Conservation (phyloP, 176 grass and related monocot genomes). For the Oryza brachyantha region DNA sequence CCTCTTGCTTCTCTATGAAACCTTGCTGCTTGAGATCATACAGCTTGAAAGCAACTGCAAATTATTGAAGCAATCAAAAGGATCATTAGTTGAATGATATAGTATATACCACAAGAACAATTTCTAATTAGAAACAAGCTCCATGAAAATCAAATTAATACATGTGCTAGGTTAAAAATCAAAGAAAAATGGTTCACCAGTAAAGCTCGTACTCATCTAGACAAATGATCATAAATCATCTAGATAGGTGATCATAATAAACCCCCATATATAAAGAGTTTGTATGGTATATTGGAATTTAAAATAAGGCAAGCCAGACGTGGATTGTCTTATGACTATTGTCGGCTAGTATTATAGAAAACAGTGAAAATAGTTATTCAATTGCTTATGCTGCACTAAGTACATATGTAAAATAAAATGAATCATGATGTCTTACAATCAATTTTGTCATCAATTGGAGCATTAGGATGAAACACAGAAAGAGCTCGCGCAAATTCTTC, state of each 20-base stretch:
- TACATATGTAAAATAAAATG: neutral
- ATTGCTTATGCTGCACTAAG: neutral
- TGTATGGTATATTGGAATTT: neutral
- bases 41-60: conserved; percentile 89
- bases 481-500: conserved; percentile 83
- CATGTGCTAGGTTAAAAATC: neutral
- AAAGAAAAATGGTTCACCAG: neutral
- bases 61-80: conserved; percentile 29
- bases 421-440: conserved; percentile 55
- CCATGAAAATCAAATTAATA: neutral
- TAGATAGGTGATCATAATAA: neutral
- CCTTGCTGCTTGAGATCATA: conserved; percentile 98
- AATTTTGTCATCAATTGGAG: conserved; percentile 67
- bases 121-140: neutral
- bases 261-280: neutral
- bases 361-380: neutral
- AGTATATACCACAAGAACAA: neutral
- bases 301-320: neutral
- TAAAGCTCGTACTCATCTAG: neutral
- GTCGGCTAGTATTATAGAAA: neutral
- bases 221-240: neutral
- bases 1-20: conserved; percentile 96
- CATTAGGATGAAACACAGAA: conserved; percentile 81
- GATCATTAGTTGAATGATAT: neutral
- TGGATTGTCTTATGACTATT: neutral